Evolutionary conservation across 2,329 filamentous ascomycete species (phyloP).

Genomic region (Aurifilum marmelostoma): DNA sequence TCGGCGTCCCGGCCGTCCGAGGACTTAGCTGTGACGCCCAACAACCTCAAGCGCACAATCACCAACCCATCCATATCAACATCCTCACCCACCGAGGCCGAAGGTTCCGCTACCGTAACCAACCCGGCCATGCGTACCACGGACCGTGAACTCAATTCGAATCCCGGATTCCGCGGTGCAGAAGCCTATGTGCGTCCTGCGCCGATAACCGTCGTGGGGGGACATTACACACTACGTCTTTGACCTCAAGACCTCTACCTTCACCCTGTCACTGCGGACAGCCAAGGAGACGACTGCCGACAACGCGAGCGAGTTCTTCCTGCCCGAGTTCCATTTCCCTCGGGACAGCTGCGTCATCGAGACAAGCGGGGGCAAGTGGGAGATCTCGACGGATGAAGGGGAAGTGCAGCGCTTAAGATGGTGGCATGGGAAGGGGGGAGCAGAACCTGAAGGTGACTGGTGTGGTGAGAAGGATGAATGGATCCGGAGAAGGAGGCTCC

Average conservation of each 20-base stretch:
- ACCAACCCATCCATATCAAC: constrained; percentile 69
- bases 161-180: constrained; percentile 81
- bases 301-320: constrained; percentile 77
- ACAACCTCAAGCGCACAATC: constrained; percentile 75
- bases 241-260: constrained; percentile 77
- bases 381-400: constrained; percentile 71
- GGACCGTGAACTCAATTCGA: constrained; percentile 61
- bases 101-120: not conserved
- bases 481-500: constrained; percentile 58
- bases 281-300: constrained; percentile 57
- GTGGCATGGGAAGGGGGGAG: constrained; percentile 89
- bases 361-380: constrained; percentile 87
- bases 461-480: constrained; percentile 65
- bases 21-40: constrained; percentile 67
- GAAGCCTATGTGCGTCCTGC: constrained; percentile 91
- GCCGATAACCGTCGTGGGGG: constrained; percentile 75
- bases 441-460: constrained; percentile 80
- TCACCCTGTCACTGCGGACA: constrained; percentile 71
- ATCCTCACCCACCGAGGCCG: constrained; percentile 40
- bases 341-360: constrained; percentile 71
- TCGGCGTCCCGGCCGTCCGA: constrained; percentile 20
- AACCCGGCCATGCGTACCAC: constrained; percentile 38
- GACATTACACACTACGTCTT: constrained; percentile 74
- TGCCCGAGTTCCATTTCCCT: constrained; percentile 93
- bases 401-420: constrained; percentile 79